These are phyloP conservation scores for Pythium rishiriense DNA, from an alignment of 352 stramenopile species.

Conservation along the genomic window DNA sequence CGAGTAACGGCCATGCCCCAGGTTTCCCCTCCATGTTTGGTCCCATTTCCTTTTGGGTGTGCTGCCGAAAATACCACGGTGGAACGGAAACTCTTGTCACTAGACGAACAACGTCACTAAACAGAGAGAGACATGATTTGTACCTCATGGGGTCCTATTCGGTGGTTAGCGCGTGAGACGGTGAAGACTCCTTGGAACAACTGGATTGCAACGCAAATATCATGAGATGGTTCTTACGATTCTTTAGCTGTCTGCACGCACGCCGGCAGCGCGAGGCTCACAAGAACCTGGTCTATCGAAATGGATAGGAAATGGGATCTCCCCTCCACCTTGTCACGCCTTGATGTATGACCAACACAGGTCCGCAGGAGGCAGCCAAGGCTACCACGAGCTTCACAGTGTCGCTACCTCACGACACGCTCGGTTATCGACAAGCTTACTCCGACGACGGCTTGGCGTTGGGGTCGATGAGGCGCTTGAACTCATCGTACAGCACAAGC, in stretches of 20 bases:
- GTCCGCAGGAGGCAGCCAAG: conserved; percentile 8
- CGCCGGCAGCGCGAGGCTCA: conserved; percentile 6
- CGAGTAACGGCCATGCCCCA: conserved; percentile 14
- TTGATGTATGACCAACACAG: conserved; percentile 22
- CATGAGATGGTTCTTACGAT: conserved; percentile 31
- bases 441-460: conserved; percentile 59
- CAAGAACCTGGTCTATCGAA: conserved; percentile 38
- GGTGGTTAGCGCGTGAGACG: not conserved
- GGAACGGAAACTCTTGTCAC: conserved; percentile 28
- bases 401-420: conserved; percentile 32
- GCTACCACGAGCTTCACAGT: conserved; percentile 19
- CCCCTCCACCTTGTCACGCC: conserved; percentile 18
- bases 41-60: no score
- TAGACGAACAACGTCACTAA: conserved; percentile 9
- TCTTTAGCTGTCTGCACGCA: conserved; percentile 15
- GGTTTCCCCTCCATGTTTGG: not conserved
- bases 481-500: conserved; percentile 99
- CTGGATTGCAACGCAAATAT: conserved; percentile 29
- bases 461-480: conserved; percentile 91
- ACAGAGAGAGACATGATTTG: not conserved
- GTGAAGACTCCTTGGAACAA: not conserved
- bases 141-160: conserved; percentile 26
- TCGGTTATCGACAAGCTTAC: conserved; percentile 33
- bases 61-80: conserved; percentile 18
- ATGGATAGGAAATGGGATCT: conserved; percentile 23